Conservation (phyloP, 2,329 filamentous ascomycete species). For the Paracorniculantispora psalliotae region DNA sequence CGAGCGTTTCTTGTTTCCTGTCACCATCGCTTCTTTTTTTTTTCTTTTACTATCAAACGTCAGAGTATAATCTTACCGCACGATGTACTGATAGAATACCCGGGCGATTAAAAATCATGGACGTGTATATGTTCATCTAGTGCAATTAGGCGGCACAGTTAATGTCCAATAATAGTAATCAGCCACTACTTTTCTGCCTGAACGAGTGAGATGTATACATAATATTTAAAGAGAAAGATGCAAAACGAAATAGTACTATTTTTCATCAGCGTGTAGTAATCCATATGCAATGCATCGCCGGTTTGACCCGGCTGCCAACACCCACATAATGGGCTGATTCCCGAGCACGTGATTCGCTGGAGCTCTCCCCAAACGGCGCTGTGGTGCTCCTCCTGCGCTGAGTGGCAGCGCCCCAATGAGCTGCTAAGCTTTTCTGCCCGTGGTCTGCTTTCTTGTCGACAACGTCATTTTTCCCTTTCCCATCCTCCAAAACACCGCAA, state of each 20-base stretch:
- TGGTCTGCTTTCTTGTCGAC: background rate
- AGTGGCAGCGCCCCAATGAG: slow-evolving; percentile 11
- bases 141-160: slow-evolving; percentile 10
- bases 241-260: too few relatives aligned
- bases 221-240: too few relatives aligned
- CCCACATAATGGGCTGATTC: slow-evolving; percentile 5
- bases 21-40: background rate
- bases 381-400: background rate
- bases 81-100: slow-evolving; percentile 13
- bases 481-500: background rate
- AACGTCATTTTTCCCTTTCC: slow-evolving; percentile 5
- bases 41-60: slow-evolving; percentile 1
- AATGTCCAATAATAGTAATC: slow-evolving; percentile 12
- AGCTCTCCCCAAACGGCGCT: background rate
- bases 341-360: slow-evolving; percentile 12
- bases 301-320: slow-evolving; percentile 5
- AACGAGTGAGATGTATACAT: too few relatives aligned
- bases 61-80: slow-evolving; percentile 5
- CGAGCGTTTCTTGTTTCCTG: slow-evolving; percentile 11
- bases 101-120: background rate
- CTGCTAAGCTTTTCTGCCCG: background rate
- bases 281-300: background rate
- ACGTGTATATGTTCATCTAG: slow-evolving; percentile 9
- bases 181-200: background rate
- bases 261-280: background rate